Conservation (phyloP, 257 asterid genomes). For the Petunia secreta region DNA sequence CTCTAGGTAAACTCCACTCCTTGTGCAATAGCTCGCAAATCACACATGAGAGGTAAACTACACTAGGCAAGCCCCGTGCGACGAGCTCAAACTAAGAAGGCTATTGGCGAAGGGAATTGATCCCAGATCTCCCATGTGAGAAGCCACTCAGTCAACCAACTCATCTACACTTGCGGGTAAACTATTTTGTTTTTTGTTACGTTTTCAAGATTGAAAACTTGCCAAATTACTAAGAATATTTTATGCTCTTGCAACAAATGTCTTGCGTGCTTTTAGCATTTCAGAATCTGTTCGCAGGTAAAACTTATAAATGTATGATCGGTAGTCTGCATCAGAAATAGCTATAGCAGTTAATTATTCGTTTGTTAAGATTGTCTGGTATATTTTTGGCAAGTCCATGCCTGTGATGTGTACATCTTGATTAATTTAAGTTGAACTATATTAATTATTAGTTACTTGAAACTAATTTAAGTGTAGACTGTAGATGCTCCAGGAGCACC, state of each 20-base stretch:
- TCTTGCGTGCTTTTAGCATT: neutral
- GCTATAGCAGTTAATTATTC: neutral
- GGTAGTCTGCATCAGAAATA: neutral
- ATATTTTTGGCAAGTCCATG: constrained; percentile 6
- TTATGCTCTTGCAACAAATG: neutral
- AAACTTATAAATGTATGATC: neutral
- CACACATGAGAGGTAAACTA: no score
- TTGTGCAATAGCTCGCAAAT: no score
- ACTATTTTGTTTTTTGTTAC: no score
- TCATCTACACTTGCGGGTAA: no score
- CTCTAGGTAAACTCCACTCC: no score
- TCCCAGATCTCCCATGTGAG: no score
- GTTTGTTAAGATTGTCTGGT: neutral
- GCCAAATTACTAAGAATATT: neutral
- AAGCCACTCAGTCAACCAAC: no score
- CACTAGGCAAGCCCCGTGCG: no score
- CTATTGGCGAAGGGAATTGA: no score
- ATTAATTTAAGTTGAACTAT: constrained; percentile 15
- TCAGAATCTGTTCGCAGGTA: neutral
- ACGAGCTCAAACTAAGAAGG: no score
- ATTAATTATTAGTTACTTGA: constrained; percentile 25
- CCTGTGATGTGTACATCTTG: neutral
- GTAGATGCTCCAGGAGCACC: constrained; percentile 98
- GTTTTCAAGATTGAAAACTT: no score
- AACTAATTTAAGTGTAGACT: constrained; percentile 27